Conservation (phyloP, 371 early-diverging fungal species). For the Actinomucor elegans region DNA sequence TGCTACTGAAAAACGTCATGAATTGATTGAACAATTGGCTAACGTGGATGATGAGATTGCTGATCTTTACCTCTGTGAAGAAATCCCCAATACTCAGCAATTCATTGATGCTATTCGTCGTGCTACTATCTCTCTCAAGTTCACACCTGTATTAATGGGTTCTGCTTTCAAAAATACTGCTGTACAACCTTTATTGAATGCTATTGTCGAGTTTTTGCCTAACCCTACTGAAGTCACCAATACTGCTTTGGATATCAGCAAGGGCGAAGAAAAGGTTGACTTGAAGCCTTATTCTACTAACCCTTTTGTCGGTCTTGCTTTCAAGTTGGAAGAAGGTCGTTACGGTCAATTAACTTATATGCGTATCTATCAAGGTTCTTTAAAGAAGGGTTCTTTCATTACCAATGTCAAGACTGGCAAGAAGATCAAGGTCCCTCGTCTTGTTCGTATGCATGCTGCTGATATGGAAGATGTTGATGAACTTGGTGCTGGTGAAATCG, state of each 20-base stretch:
- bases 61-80: conserved; percentile 80
- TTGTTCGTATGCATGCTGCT: conserved; percentile 98
- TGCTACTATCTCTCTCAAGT: conserved; percentile 75
- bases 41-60: conserved; percentile 88
- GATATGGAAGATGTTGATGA: conserved; percentile 97
- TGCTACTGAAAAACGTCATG: conserved; percentile 73
- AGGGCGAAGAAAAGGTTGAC: conserved; percentile 66
- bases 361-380: conserved; percentile 94
- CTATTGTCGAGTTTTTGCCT: conserved; percentile 77
- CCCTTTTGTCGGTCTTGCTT: conserved; percentile 90
- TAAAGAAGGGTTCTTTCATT: conserved; percentile 86
- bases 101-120: conserved; percentile 76
- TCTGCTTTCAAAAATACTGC: conserved; percentile 91
- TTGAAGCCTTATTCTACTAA: conserved; percentile 59
- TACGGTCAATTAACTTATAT: conserved; percentile 97
- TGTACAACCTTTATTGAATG: conserved; percentile 92
- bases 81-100: conserved; percentile 70
- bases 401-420: conserved; percentile 91
- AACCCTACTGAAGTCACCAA: conserved; percentile 76
- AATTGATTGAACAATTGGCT: conserved; percentile 81
- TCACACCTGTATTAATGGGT: conserved; percentile 87
- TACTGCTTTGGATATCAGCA: conserved; percentile 70
- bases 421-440: conserved; percentile 91
- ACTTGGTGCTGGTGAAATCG: conserved; percentile 96
- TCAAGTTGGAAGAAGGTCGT: conserved; percentile 93